These are phyloP conservation scores for Leucocoprinus sp. DNA, from an alignment of 768 basidiomycete species.

Conservation along the genomic window DNA sequence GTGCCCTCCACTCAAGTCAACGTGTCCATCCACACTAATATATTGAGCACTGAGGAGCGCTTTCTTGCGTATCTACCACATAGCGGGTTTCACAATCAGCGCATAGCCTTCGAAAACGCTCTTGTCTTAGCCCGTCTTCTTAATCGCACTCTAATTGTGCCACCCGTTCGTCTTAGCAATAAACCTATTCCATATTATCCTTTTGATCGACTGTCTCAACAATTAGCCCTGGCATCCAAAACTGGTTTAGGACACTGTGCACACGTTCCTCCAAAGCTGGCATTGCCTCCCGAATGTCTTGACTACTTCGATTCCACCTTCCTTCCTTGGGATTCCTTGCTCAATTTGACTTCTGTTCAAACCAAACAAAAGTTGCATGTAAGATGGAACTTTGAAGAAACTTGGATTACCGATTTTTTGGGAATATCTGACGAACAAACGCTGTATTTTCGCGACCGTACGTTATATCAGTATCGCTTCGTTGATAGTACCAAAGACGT, in stretches of 20 bases:
- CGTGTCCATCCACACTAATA: constrained; percentile 15
- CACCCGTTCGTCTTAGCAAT: constrained; percentile 61
- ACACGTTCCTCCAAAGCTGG: constrained; percentile 22
- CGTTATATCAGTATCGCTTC: constrained; percentile 59
- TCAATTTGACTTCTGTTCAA: constrained; percentile 39
- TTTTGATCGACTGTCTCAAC: constrained; percentile 39
- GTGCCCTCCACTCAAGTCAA: constrained; percentile 15
- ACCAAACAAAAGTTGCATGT: constrained; percentile 35
- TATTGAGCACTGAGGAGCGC: constrained; percentile 21
- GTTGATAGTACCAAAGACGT: constrained; percentile 33
- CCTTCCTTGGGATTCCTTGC: constrained; percentile 64
- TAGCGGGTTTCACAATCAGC: constrained; percentile 81
- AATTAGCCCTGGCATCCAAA: constrained; percentile 42
- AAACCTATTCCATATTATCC: constrained; percentile 53
- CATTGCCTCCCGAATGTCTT: constrained; percentile 46
- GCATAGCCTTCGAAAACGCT: constrained; percentile 81
- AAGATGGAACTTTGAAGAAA: constrained; percentile 40
- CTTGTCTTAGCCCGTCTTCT: constrained; percentile 61
- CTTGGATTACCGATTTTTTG: constrained; percentile 39
- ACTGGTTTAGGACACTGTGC: constrained; percentile 46
- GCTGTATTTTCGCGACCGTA: constrained; percentile 41
- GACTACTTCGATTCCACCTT: constrained; percentile 54
- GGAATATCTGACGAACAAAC: constrained; percentile 31
- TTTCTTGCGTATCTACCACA: constrained; percentile 77
- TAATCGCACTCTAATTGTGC: constrained; percentile 72